Evolutionary conservation across 345 rosid species (phyloP).

Genomic region (Sapria himalayana): DNA sequence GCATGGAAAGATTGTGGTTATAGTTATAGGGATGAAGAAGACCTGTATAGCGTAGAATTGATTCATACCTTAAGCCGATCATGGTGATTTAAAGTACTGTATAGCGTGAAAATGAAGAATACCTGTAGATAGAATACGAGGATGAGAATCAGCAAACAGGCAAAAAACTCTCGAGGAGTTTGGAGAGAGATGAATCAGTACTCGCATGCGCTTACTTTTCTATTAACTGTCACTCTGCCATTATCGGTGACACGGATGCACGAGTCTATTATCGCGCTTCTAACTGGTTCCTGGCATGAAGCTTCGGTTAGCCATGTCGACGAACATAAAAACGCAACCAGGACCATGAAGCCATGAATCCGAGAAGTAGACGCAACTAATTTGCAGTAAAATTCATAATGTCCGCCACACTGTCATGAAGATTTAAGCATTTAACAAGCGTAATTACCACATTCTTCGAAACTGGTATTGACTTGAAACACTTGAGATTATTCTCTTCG

Average conservation of each 20-base stretch:
- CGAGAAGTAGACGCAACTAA: no score
- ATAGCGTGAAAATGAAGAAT: slow-evolving; percentile 66
- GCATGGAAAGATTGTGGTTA: no score
- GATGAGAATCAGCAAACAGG: no score
- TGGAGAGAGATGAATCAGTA: neutral
- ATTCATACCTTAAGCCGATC: slow-evolving; percentile 68
- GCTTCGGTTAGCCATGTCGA: slow-evolving; percentile 2
- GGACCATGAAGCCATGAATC: neutral
- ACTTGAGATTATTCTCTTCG: slow-evolving; percentile 31
- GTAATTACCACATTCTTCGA: slow-evolving; percentile 35
- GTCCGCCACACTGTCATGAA: no score
- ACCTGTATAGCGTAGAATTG: no score
- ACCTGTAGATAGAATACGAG: slow-evolving; percentile 56
- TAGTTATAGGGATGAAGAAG: no score
- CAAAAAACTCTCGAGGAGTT: no score
- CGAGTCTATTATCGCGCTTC: slow-evolving; percentile 49
- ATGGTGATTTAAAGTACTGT: slow-evolving; percentile 41
- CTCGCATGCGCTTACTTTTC: slow-evolving; percentile 28
- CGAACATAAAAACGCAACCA: neutral
- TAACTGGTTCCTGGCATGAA: slow-evolving; percentile 38
- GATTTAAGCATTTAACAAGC: no score
- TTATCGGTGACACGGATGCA: slow-evolving; percentile 69
- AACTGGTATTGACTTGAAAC: slow-evolving; percentile 39
- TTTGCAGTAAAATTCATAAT: no score
- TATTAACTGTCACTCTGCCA: slow-evolving; percentile 73